Conservation (phyloP, 306 rosid species). For the Geum urbanum region DNA sequence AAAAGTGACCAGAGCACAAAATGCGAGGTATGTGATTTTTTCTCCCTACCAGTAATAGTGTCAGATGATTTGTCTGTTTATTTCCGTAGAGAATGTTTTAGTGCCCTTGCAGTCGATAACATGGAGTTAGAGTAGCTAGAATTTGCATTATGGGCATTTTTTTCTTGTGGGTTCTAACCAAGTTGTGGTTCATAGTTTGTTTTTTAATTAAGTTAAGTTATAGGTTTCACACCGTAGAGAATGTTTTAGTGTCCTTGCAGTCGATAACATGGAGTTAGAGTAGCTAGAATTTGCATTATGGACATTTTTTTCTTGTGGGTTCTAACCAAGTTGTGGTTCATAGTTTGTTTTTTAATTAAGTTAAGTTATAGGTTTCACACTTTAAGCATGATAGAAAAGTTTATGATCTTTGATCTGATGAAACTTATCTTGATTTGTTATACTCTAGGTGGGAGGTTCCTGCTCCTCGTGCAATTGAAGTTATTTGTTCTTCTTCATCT, state of each 20-base stretch:
- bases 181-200: background rate
- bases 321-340: background rate
- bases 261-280: background rate
- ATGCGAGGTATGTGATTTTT: conserved; percentile 61
- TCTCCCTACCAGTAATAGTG: background rate
- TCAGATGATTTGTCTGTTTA: background rate
- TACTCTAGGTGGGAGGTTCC: conserved; percentile 95
- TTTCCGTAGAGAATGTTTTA: background rate
- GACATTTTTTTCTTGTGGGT: background rate
- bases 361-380: background rate
- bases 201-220: background rate
- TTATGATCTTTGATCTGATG: conserved; percentile 20
- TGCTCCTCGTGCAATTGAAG: conserved; percentile 56
- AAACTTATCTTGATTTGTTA: conserved; percentile 23
- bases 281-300: conserved; percentile 3
- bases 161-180: background rate
- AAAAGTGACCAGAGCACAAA: conserved; percentile 43
- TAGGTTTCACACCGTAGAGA: background rate
- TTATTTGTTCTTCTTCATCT: conserved; percentile 40
- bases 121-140: background rate
- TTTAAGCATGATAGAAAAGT: background rate
- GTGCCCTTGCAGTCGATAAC: background rate
- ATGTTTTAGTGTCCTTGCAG: background rate
- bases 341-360: background rate
- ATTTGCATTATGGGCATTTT: background rate